phyloP scores from a whole-genome alignment of 306 rosid genomes.

The Fagus sylvatica region DNA sequence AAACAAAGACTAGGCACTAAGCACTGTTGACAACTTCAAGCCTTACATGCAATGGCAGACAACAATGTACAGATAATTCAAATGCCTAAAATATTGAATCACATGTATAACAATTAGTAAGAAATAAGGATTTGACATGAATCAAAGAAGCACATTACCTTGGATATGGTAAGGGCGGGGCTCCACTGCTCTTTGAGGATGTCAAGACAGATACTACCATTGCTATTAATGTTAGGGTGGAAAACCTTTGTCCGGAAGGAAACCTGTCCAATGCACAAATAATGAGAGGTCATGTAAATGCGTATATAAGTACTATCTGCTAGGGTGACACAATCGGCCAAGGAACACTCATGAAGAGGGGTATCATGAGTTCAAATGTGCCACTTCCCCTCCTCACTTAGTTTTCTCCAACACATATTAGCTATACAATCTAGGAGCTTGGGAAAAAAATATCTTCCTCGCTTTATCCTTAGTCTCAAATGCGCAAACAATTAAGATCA shows the following conservation, averaged over 20 bases:
- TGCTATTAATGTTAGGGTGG: conserved; percentile 58
- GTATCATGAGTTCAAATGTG: not conserved
- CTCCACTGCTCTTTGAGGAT: conserved; percentile 64
- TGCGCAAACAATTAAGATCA: no score
- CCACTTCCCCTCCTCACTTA: no score
- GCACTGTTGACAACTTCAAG: not conserved
- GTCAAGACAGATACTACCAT: conserved; percentile 60
- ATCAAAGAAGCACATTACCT: conserved; percentile 21
- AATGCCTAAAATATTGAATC: not conserved
- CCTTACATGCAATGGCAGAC: not conserved
- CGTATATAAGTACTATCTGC: not conserved
- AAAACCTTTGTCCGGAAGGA: conserved; percentile 55
- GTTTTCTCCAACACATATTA: no score
- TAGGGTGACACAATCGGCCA: not conserved
- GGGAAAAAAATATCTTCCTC: no score
- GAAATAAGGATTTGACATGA: not conserved
- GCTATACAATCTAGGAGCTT: no score
- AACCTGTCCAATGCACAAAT: conserved; percentile 33
- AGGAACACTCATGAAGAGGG: no score
- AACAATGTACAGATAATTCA: not conserved
- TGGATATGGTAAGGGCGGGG: conserved; percentile 59
- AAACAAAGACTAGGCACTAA: not conserved
- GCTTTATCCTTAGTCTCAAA: no score
- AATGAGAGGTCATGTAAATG: not conserved
- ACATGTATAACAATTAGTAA: not conserved